Percentiles rank a stretch among this genome's conserved stretches.
These are phyloP conservation scores for Cladorrhinum sp. DNA, from an alignment of 2,329 filamentous ascomycete species.

Conservation along the genomic window DNA sequence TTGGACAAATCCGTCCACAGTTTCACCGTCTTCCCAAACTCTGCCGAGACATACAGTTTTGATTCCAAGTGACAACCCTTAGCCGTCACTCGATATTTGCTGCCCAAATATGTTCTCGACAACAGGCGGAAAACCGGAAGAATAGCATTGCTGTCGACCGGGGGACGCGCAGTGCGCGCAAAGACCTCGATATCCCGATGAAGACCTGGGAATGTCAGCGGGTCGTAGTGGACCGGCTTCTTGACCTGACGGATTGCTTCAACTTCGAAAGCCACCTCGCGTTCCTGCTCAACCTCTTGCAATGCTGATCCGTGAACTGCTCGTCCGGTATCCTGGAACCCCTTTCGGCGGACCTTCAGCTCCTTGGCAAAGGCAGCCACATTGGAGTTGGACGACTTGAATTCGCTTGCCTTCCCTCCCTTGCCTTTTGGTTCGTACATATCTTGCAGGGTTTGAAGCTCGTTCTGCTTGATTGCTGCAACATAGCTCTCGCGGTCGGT, in stretches of 20 bases:
- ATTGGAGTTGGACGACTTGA: constrained; percentile 19
- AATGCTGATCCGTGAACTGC: constrained; percentile 50
- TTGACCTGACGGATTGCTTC: constrained; percentile 56
- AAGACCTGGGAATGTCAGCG: constrained; percentile 44
- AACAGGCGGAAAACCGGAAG: constrained; percentile 43
- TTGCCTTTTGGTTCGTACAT: constrained; percentile 46
- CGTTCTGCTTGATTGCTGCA: constrained; percentile 45
- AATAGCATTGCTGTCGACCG: constrained; percentile 36
- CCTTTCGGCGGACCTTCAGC: constrained; percentile 30
- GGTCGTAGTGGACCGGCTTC: constrained; percentile 39
- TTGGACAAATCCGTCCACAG: constrained; percentile 25
- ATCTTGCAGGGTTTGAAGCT: constrained; percentile 55
- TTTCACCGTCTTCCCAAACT: constrained; percentile 49
- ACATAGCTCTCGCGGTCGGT: constrained; percentile 41
- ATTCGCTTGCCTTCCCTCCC: constrained; percentile 25
- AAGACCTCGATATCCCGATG: constrained; percentile 47
- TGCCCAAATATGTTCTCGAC: constrained; percentile 33
- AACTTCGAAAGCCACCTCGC: constrained; percentile 58
- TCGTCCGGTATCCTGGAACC: constrained; percentile 37
- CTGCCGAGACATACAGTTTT: constrained; percentile 38
- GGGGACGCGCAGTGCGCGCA: constrained; percentile 42
- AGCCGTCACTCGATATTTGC: constrained; percentile 31
- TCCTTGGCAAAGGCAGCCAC: constrained; percentile 33
- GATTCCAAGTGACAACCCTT: constrained; percentile 15
- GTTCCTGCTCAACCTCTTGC: constrained; percentile 58